Conservation (phyloP, 768 basidiomycete genomes). For the Phanerodontia chrysosporium region DNA sequence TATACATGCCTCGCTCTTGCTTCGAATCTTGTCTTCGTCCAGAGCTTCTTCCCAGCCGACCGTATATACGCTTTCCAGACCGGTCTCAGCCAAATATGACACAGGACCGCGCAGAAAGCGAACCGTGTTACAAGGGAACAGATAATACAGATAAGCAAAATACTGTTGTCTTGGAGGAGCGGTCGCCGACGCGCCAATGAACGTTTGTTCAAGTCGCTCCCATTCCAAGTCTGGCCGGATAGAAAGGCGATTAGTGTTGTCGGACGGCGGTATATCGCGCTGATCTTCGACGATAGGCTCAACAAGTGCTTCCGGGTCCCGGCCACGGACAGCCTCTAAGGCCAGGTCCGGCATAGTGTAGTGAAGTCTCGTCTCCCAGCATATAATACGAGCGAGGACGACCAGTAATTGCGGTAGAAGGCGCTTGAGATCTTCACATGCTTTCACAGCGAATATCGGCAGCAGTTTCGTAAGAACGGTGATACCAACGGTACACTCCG, state of each 20-base stretch:
- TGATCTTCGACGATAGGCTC: slow-evolving; percentile 13
- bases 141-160: slow-evolving; percentile 81
- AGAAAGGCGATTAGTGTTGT: slow-evolving; percentile 14
- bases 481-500: slow-evolving; percentile 59
- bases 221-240: slow-evolving; percentile 59
- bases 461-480: slow-evolving; percentile 65
- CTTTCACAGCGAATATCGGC: slow-evolving; percentile 68
- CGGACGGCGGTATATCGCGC: not conserved
- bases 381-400: slow-evolving; percentile 66
- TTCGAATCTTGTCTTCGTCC: slow-evolving; percentile 64
- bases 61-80: slow-evolving; percentile 55
- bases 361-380: slow-evolving; percentile 59
- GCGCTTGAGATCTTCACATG: slow-evolving; percentile 48
- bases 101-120: slow-evolving; percentile 71
- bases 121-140: slow-evolving; percentile 87
- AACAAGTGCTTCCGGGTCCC: slow-evolving; percentile 1
- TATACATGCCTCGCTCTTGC: slow-evolving; percentile 58
- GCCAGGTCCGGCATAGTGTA: slow-evolving; percentile 18
- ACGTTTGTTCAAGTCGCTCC: slow-evolving; percentile 61
- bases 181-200: slow-evolving; percentile 46
- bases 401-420: slow-evolving; percentile 64
- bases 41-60: slow-evolving; percentile 68
- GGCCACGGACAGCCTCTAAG: slow-evolving; percentile 20
- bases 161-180: slow-evolving; percentile 60
- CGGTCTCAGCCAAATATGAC: slow-evolving; percentile 52